Conservation (phyloP, 768 basidiomycete genomes). For the Postia placenta region DNA sequence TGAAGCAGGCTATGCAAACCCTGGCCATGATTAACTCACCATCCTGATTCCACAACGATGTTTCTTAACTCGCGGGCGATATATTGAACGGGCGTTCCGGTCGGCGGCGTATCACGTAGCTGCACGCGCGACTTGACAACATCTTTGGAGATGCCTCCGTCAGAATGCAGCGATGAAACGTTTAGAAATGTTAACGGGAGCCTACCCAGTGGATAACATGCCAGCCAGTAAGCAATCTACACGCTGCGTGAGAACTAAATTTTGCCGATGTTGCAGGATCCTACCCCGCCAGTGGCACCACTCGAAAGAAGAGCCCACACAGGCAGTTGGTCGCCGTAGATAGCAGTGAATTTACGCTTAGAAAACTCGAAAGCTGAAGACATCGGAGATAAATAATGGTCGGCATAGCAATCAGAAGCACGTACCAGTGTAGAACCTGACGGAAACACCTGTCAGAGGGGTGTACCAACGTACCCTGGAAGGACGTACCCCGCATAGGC, state of each 20-base stretch:
- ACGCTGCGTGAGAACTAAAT: not conserved
- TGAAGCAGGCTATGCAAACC: too few species aligned
- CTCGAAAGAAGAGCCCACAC: slow-evolving; percentile 83
- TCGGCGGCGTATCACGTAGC: slow-evolving; percentile 66
- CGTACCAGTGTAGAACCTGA: not conserved
- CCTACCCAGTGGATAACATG: slow-evolving; percentile 82
- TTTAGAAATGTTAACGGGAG: too few species aligned
- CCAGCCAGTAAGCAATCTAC: slow-evolving; percentile 87
- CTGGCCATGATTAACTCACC: slow-evolving; percentile 39
- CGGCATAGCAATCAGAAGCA: too few species aligned
- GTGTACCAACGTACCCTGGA: not conserved
- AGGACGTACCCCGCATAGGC: slow-evolving; percentile 81
- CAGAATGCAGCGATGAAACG: not conserved
- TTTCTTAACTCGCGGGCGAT: slow-evolving; percentile 63
- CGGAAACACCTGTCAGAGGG: not conserved
- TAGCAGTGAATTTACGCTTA: slow-evolving; percentile 65
- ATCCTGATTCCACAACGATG: slow-evolving; percentile 66
- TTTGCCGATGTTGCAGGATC: not conserved
- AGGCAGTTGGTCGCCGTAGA: slow-evolving; percentile 64
- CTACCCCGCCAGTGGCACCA: slow-evolving; percentile 76
- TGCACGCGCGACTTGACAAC: slow-evolving; percentile 91
- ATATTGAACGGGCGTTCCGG: slow-evolving; percentile 68
- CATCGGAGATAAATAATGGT: not conserved
- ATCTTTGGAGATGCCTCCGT: slow-evolving; percentile 38
- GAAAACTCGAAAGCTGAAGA: slow-evolving; percentile 83